phyloP scores from a whole-genome alignment of 2,329 filamentous ascomycete genomes.

The Myriosclerotinia scirpicola region DNA sequence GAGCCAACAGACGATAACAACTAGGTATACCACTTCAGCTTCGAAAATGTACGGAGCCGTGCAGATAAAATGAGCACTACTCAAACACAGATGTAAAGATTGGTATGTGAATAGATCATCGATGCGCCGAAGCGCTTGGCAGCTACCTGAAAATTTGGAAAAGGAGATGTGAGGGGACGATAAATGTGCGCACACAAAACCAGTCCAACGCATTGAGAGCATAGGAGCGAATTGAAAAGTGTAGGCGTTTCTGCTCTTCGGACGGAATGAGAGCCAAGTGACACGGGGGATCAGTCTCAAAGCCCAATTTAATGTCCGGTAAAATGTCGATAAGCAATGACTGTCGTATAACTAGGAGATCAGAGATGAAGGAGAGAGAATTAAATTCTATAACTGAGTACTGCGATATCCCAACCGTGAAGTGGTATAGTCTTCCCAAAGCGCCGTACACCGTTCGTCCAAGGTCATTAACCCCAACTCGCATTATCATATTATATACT shows the following conservation, averaged over 20 bases:
- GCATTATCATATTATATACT: background rate
- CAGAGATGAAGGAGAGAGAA: background rate
- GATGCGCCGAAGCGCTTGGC: background rate
- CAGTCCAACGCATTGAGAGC: conserved; percentile 29
- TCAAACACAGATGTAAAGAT: background rate
- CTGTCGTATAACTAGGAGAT: background rate
- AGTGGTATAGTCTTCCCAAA: background rate
- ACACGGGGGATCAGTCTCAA: conserved; percentile 42
- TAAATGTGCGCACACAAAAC: conserved; percentile 19
- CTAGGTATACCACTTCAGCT: background rate
- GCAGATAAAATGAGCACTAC: conserved; percentile 11
- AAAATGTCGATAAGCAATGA: background rate
- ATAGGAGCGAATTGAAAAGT: conserved; percentile 21
- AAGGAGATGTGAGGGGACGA: background rate
- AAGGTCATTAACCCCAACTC: background rate
- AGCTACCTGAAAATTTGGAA: background rate
- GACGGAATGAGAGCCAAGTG: conserved; percentile 48
- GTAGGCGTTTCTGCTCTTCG: conserved; percentile 41
- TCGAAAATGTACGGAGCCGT: background rate
- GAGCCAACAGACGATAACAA: background rate
- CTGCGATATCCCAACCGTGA: background rate
- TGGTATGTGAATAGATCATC: background rate
- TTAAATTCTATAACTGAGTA: background rate
- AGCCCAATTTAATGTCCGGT: conserved; percentile 46
- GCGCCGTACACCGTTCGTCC: background rate